A percentile compares a stretch with the other conserved stretches of the same genome.
These are phyloP conservation scores for Trichoderma polysporum DNA, from an alignment of 2,329 filamentous ascomycete genomes.

Conservation along the genomic window DNA sequence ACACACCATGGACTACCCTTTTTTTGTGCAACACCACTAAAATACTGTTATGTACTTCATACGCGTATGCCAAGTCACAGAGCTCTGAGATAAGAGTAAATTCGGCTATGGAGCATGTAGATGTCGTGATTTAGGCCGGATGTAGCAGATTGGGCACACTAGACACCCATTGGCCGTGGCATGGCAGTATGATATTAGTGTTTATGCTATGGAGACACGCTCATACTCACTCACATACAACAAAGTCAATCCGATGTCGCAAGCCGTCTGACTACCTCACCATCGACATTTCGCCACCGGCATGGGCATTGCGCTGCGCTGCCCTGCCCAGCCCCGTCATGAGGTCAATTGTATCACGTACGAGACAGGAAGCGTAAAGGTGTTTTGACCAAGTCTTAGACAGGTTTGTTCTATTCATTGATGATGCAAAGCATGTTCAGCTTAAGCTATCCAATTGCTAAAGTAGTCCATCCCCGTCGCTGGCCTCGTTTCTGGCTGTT, in stretches of 20 bases:
- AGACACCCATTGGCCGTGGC: background rate
- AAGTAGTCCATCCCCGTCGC: background rate
- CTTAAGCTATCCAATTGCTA: conserved; percentile 15
- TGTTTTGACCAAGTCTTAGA: conserved; percentile 14
- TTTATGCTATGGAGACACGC: no score
- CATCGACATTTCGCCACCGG: conserved; percentile 1
- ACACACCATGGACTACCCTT: background rate
- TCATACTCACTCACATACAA: background rate
- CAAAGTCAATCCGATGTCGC: conserved; percentile 15
- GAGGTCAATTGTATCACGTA: background rate
- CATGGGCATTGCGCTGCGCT: background rate
- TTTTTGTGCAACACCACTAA: background rate
- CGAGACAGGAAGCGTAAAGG: background rate
- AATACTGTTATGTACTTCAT: background rate
- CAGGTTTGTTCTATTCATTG: conserved; percentile 15
- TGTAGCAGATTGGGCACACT: background rate
- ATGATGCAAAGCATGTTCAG: conserved; percentile 5
- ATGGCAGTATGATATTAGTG: background rate
- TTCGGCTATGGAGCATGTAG: background rate
- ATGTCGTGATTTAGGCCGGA: background rate
- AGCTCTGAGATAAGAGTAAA: background rate
- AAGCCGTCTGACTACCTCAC: background rate
- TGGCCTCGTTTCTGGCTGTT: background rate
- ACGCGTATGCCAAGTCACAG: background rate
- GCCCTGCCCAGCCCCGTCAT: background rate